These are phyloP conservation scores for Przewalskia tangutica DNA, from an alignment of 257 asterid genomes.

Conservation along the genomic window DNA sequence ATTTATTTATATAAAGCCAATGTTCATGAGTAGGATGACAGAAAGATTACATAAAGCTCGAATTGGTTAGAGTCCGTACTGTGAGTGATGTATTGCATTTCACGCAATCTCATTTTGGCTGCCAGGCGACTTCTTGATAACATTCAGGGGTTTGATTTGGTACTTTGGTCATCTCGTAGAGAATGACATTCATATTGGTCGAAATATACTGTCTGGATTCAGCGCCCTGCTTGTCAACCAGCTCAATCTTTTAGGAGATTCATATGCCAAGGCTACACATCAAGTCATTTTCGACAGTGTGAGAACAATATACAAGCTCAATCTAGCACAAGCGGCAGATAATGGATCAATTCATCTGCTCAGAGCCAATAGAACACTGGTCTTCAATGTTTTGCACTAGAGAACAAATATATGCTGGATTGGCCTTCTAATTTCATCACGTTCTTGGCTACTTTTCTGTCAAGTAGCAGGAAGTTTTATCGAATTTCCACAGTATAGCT, in stretches of 20 bases:
- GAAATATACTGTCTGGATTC: background rate
- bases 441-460: background rate
- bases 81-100: background rate
- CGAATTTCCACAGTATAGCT: background rate
- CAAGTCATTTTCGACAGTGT: background rate
- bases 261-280: background rate
- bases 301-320: background rate
- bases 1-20: background rate
- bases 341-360: background rate
- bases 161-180: no score
- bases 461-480: background rate
- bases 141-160: background rate
- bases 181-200: background rate
- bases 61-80: background rate
- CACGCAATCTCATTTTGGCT: background rate
- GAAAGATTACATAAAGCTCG: background rate
- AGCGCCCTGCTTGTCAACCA: background rate
- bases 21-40: background rate
- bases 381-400: background rate
- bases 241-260: background rate
- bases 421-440: background rate
- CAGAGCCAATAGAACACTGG: background rate
- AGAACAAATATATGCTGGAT: background rate
- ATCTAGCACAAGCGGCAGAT: background rate
- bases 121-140: background rate